A percentile compares a stretch with the other conserved stretches of the same genome.
Conservation (phyloP, 495 filamentous ascomycete genomes). For the Penicillium verhagenii region DNA sequence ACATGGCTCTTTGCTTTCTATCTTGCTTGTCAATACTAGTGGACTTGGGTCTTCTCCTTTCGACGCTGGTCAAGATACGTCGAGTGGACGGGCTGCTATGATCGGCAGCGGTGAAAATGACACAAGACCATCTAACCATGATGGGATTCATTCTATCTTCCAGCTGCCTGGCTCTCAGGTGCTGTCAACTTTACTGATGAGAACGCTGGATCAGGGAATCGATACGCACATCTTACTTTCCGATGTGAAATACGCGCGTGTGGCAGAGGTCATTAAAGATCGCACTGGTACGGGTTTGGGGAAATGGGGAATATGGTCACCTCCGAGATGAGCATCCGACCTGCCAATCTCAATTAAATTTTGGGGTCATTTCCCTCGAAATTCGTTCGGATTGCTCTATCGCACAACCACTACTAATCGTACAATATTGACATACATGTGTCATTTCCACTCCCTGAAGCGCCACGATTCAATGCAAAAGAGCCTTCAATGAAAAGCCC, state of each 20-base stretch:
- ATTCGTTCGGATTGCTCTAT: constrained; percentile 1
- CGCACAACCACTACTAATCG: constrained; percentile 17
- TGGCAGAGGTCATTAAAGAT: constrained; percentile 47
- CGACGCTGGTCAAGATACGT: not conserved
- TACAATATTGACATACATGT: constrained; percentile 11
- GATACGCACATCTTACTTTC: constrained; percentile 44
- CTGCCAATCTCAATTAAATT: no score
- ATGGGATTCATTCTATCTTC: constrained; percentile 38
- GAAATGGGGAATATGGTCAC: constrained; percentile 40
- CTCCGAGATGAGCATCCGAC: constrained; percentile 4
- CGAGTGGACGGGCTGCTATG: not conserved
- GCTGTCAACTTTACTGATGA: constrained; percentile 38
- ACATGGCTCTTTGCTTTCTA: constrained; percentile 29
- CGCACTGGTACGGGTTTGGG: constrained; percentile 35
- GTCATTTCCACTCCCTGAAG: constrained; percentile 15
- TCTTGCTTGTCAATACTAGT: constrained; percentile 41
- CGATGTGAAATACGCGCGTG: constrained; percentile 17
- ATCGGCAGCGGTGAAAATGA: not conserved
- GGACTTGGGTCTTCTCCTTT: constrained; percentile 29
- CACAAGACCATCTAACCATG: constrained; percentile 12
- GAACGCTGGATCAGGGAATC: constrained; percentile 41
- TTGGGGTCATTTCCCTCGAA: not conserved
- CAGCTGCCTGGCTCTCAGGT: constrained; percentile 11
- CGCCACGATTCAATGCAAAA: constrained; percentile 22
- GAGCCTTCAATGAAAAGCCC: constrained; percentile 5